These are phyloP conservation scores for Starmerella scarabaei DNA, from an alignment of 805 yeast genomes.

Conservation along the genomic window DNA sequence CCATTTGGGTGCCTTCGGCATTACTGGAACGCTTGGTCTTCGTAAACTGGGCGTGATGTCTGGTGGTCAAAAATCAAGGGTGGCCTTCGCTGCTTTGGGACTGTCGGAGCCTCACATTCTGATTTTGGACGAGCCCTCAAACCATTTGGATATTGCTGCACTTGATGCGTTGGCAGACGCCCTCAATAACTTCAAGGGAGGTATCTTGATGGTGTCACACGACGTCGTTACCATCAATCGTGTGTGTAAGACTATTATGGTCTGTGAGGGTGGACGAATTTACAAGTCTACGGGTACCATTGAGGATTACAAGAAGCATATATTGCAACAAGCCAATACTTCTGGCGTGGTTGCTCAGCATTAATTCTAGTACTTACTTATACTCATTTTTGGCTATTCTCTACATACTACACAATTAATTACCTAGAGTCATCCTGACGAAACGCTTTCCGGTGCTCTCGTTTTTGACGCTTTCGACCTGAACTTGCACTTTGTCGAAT, in stretches of 20 bases:
- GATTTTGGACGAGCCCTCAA: conserved; percentile 93
- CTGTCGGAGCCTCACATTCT: conserved; percentile 80
- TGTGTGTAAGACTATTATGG: conserved; percentile 93
- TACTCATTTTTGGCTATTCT: neutral
- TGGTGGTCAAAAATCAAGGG: conserved; percentile 98
- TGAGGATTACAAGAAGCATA: conserved; percentile 79
- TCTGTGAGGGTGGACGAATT: conserved; percentile 76
- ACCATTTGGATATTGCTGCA: conserved; percentile 97
- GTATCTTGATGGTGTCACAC: conserved; percentile 94
- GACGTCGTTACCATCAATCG: conserved; percentile 82
- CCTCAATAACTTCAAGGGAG: conserved; percentile 77
- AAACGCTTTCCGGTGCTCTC: conserved; percentile 85
- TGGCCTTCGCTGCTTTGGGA: conserved; percentile 93
- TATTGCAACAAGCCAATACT: conserved; percentile 59
- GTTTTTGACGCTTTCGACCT: conserved; percentile 69
- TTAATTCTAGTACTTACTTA: conserved; percentile 24
- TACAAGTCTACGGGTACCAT: conserved; percentile 68
- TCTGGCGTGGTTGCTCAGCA: conserved; percentile 89
- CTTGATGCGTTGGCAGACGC: conserved; percentile 91
- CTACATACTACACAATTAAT: neutral
- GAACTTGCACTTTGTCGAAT: conserved; percentile 76
- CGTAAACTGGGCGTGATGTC: conserved; percentile 82
- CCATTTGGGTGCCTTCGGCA: conserved; percentile 93
- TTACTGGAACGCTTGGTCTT: conserved; percentile 83
- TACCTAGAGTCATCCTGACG: conserved; percentile 46